phyloP scores from a whole-genome alignment of 345 rosid species.

The Populus euphratica region DNA sequence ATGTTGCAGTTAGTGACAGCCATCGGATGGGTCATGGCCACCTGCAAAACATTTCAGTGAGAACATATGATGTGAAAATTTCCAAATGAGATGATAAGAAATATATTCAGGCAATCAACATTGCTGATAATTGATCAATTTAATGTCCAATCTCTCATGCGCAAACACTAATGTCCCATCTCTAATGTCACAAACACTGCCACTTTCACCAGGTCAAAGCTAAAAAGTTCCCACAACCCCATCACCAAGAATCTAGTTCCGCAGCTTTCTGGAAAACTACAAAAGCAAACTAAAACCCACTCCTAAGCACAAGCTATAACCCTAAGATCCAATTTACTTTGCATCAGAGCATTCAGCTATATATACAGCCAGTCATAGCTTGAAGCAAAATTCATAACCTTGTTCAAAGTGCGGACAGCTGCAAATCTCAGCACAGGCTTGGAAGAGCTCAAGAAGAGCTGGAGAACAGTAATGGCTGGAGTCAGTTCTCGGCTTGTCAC shows the following conservation, averaged over 20 bases:
- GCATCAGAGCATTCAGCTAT: not conserved
- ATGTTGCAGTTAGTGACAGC: constrained; percentile 98
- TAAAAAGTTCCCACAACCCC: not conserved
- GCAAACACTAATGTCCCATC: not conserved
- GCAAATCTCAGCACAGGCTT: constrained; percentile 97
- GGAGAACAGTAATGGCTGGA: constrained; percentile 97
- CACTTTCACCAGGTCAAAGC: not conserved
- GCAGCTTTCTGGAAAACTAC: not conserved
- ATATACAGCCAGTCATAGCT: not conserved
- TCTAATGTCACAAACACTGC: not conserved
- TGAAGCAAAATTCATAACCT: constrained; percentile 41
- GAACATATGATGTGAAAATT: not conserved
- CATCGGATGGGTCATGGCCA: constrained; percentile 99
- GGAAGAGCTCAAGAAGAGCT: constrained; percentile 93
- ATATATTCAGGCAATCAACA: not conserved
- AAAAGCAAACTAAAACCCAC: not conserved
- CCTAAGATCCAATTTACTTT: not conserved
- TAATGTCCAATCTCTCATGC: not conserved
- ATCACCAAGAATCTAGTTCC: not conserved
- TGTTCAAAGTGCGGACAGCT: constrained; percentile 96
- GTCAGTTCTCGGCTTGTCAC: constrained; percentile 91
- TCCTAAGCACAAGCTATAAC: not conserved
- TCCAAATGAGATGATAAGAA: not conserved
- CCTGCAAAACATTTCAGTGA: constrained; percentile 42
- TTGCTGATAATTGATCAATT: not conserved